Conservation (phyloP, 345 rosid species). For the Sisymbrium irio region DNA sequence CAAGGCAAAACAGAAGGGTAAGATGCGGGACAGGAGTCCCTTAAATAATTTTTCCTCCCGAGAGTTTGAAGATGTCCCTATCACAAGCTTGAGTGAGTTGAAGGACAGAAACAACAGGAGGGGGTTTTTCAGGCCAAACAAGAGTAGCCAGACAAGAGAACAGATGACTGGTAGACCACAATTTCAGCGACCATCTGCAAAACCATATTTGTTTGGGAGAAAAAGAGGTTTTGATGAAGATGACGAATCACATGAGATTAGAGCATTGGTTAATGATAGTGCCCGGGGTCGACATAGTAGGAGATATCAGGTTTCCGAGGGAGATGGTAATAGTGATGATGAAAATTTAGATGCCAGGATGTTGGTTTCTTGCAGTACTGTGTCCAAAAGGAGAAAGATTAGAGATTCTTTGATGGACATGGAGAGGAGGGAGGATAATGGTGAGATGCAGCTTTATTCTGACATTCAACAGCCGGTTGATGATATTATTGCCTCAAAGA, state of each 20-base stretch:
- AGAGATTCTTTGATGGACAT: slow-evolving; percentile 50
- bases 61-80: slow-evolving; percentile 42
- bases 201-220: slow-evolving; percentile 47
- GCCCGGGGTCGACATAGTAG: slow-evolving; percentile 41
- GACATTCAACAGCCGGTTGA: slow-evolving; percentile 38
- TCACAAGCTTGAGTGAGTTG: slow-evolving; percentile 37
- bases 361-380: slow-evolving; percentile 49
- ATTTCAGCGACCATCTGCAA: slow-evolving; percentile 39
- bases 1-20: slow-evolving; percentile 77
- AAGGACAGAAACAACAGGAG: slow-evolving; percentile 43
- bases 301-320: slow-evolving; percentile 51
- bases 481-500: slow-evolving; percentile 51
- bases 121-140: slow-evolving; percentile 34
- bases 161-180: slow-evolving; percentile 46
- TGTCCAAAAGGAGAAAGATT: slow-evolving; percentile 61
- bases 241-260: slow-evolving; percentile 48
- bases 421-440: slow-evolving; percentile 46
- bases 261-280: slow-evolving; percentile 41
- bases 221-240: slow-evolving; percentile 57
- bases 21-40: slow-evolving; percentile 56
- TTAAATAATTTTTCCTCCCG: slow-evolving; percentile 40
- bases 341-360: slow-evolving; percentile 55
- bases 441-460: slow-evolving; percentile 37
- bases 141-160: slow-evolving; percentile 51
- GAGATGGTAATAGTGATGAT: slow-evolving; percentile 38